Base-by-base conservation (phyloP, 805 yeast species). In the Suhomyces xylopsoci region DNA sequence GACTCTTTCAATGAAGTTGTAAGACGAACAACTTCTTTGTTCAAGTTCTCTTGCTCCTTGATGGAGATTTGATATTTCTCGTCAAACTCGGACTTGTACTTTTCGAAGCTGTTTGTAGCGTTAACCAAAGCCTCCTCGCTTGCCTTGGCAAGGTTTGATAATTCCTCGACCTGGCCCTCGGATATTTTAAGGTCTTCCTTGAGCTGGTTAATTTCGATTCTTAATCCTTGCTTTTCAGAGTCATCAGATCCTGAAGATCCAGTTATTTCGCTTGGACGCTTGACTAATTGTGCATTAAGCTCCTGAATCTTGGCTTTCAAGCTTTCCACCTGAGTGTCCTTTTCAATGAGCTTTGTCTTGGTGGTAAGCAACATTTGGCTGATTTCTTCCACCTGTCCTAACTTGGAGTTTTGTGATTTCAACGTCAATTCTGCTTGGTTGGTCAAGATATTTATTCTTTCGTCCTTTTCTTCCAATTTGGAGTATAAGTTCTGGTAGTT, bases 41-140 rank as follows among this genome's bases (percentile, higher is more conserved):
- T 53, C 30, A 69, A 57, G 3, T 47, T 49, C n/a, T 59, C 55
- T 50, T 64, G 71, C 48, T 69, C 76, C 6, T 55, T 48, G 14
- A 56, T 45, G 32, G 73, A 56, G 7, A 53, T 44, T 9, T 58
- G 48, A 36, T 61, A 53, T 38, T 62, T 64, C 2, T 54, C 51
- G 3, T 70, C 70, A 14, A 60, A 51, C 7, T 70, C 68, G 6
- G 20, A 48, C 51, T 62, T 72, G 45, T 62, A 69, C n/a, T 63
- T 60, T 26, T 73, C 89, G 62, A 79, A 86, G 1, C 85, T 73
- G 19, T 71, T 70, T 26, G 81, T 83, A 54, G 88, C 71, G 45
- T 77, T 73, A 38, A 71, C 67, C 38, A 89, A 72, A 5, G 91
- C 83, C 49, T 80, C 81, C 62, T 89, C 96, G 3, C 90, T 82